Conservation (phyloP, 495 filamentous ascomycete species). For the Neurospora sp. region DNA sequence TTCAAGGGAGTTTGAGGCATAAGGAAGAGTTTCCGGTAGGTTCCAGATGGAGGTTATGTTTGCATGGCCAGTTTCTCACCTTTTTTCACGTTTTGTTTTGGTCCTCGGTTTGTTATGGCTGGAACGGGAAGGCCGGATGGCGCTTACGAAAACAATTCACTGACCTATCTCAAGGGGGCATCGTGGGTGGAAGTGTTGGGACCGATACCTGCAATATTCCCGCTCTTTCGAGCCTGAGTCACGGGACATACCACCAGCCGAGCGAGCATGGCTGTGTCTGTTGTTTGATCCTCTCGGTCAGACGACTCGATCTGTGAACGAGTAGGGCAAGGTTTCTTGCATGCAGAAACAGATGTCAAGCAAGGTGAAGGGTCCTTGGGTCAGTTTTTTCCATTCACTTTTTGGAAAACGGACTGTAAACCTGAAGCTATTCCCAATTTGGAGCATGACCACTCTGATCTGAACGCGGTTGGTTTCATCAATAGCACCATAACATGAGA, state of each 20-base stretch:
- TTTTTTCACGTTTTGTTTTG: neutral
- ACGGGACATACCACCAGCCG: neutral
- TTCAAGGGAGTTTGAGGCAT: neutral
- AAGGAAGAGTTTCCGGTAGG: neutral
- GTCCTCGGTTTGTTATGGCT: neutral
- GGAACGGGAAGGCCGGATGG: neutral
- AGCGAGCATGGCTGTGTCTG: neutral
- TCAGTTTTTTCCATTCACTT: neutral
- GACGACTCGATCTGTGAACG: no score
- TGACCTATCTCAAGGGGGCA: neutral
- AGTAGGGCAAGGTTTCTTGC: no score
- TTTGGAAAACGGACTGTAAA: neutral
- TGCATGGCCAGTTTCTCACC: neutral
- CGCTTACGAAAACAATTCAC: neutral
- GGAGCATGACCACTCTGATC: neutral
- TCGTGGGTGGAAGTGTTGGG: neutral
- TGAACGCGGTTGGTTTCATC: neutral
- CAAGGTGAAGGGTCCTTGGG: no score
- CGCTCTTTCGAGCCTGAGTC: neutral
- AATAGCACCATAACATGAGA: neutral
- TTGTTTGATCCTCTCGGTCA: no score
- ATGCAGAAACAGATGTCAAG: no score
- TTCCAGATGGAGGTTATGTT: no score
- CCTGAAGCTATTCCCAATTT: neutral
- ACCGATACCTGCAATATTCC: neutral